Conservation (phyloP, 2,329 filamentous ascomycete species). For the Thielaviopsis ethacetica region DNA sequence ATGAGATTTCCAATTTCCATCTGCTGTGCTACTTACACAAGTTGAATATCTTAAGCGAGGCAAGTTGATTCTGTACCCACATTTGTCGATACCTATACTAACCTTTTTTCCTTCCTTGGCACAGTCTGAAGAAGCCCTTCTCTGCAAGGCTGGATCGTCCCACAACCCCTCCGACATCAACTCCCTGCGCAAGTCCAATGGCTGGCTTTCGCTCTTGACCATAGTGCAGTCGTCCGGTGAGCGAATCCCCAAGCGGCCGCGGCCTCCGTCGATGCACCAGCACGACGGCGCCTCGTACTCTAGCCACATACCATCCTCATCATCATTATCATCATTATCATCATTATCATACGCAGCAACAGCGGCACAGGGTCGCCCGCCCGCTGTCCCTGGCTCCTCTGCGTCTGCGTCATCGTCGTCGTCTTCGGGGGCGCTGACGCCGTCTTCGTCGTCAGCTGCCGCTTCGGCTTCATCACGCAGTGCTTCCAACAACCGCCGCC, state of each 20-base stretch:
- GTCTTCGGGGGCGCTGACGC: slow-evolving; percentile 15
- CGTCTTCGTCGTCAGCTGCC: slow-evolving; percentile 6
- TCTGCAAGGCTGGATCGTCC: slow-evolving; percentile 69
- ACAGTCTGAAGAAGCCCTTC: slow-evolving; percentile 75
- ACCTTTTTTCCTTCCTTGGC: slow-evolving; percentile 2
- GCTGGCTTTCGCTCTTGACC: slow-evolving; percentile 85
- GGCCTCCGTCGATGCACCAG: slow-evolving; percentile 10
- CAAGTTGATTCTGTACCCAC: slow-evolving; percentile 22
- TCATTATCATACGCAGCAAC: neutral
- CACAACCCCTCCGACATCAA: slow-evolving; percentile 69
- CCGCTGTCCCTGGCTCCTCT: slow-evolving; percentile 12
- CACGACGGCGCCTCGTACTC: slow-evolving; percentile 6
- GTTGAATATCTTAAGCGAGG: slow-evolving; percentile 72
- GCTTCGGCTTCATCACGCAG: slow-evolving; percentile 1
- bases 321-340: neutral
- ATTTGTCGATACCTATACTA: slow-evolving; percentile 8
- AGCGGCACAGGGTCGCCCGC: slow-evolving; percentile 11
- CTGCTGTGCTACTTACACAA: slow-evolving; percentile 73
- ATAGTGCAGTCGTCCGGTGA: slow-evolving; percentile 97
- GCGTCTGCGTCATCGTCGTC: slow-evolving; percentile 16
- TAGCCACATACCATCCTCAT: slow-evolving; percentile 3
- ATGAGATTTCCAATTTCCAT: slow-evolving; percentile 81
- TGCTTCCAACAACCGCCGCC: slow-evolving; percentile 12
- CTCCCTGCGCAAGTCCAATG: slow-evolving; percentile 69
- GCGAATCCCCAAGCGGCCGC: slow-evolving; percentile 65